phyloP scores from a whole-genome alignment of 2,329 filamentous ascomycete species.

The Ceratocystiopsis sp. region DNA sequence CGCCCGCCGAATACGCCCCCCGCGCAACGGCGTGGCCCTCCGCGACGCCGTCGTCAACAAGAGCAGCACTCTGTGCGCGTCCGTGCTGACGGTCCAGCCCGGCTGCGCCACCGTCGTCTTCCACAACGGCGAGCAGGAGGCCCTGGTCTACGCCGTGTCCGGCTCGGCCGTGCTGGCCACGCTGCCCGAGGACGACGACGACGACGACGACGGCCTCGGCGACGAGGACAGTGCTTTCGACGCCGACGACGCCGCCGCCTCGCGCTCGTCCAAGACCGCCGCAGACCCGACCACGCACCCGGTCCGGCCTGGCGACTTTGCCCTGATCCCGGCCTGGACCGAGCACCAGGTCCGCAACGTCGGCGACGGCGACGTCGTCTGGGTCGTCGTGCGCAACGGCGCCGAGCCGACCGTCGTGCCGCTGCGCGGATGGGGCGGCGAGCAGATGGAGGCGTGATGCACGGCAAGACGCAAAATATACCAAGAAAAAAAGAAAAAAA shows the following conservation, averaged over 20 bases:
- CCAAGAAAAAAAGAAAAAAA: neutral
- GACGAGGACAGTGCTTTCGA: constrained; percentile 21
- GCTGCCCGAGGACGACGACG: constrained; percentile 27
- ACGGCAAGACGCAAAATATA: too few relatives aligned
- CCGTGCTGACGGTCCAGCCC: constrained; percentile 49
- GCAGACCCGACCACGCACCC: constrained; percentile 40
- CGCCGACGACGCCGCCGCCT: constrained; percentile 21
- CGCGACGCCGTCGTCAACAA: constrained; percentile 42
- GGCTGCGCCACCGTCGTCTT: constrained; percentile 44
- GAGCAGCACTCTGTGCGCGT: constrained; percentile 49
- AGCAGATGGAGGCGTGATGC: constrained; percentile 17
- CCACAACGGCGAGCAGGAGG: constrained; percentile 56
- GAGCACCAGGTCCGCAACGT: constrained; percentile 58
- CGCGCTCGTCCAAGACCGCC: constrained; percentile 20
- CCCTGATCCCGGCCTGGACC: constrained; percentile 50
- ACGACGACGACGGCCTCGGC: constrained; percentile 31
- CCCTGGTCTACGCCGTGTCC: constrained; percentile 47
- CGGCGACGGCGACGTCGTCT: constrained; percentile 36
- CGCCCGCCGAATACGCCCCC: neutral
- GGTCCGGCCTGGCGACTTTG: constrained; percentile 49
- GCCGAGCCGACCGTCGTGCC: constrained; percentile 43
- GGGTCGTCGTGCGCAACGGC: constrained; percentile 49
- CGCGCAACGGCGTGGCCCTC: constrained; percentile 7
- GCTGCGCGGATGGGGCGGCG: constrained; percentile 43
- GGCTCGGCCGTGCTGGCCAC: constrained; percentile 45